These are phyloP conservation scores for Urochloa ruziziensis DNA, from an alignment of 176 grass and related monocot genomes.

Conservation along the genomic window DNA sequence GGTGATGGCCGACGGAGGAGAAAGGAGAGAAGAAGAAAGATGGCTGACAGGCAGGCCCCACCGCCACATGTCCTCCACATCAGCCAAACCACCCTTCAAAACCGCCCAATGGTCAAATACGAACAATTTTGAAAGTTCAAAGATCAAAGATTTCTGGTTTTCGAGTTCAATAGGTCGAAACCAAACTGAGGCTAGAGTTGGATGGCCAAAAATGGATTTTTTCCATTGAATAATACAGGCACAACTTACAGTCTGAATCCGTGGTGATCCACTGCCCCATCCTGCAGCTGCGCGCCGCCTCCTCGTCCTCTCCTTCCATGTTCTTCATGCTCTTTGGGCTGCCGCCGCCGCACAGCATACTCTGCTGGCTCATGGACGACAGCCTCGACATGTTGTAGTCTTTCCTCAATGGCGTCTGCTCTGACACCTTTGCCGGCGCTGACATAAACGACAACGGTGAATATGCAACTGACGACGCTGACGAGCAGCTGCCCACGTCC, in stretches of 20 bases:
- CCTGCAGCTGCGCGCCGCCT: slow-evolving; percentile 7
- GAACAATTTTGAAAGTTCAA: no score
- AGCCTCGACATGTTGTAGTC: slow-evolving; percentile 24
- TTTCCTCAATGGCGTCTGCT: slow-evolving; percentile 12
- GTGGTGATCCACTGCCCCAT: slow-evolving; percentile 59
- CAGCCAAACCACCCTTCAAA: no score
- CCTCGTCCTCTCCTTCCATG: not conserved
- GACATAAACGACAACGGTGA: slow-evolving; percentile 45
- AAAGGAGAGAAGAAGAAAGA: no score
- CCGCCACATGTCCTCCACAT: no score
- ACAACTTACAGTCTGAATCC: slow-evolving; percentile 52
- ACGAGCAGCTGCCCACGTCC: slow-evolving; percentile 59
- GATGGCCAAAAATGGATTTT: no score
- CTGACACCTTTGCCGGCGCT: slow-evolving; percentile 19
- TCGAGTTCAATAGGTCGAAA: no score
- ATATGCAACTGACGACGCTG: slow-evolving; percentile 32
- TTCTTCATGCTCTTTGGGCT: not conserved
- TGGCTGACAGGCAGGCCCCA: no score
- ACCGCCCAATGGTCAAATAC: no score
- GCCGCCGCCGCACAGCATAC: not conserved
- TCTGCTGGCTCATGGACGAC: slow-evolving; percentile 44
- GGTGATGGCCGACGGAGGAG: no score
- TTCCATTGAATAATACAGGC: not conserved
- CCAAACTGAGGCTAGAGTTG: no score
- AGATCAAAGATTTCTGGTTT: no score